A percentile compares a stretch with the other conserved stretches of the same genome.
phyloP scores from a whole-genome alignment of 768 basidiomycete genomes.

The Pholiota molesta region DNA sequence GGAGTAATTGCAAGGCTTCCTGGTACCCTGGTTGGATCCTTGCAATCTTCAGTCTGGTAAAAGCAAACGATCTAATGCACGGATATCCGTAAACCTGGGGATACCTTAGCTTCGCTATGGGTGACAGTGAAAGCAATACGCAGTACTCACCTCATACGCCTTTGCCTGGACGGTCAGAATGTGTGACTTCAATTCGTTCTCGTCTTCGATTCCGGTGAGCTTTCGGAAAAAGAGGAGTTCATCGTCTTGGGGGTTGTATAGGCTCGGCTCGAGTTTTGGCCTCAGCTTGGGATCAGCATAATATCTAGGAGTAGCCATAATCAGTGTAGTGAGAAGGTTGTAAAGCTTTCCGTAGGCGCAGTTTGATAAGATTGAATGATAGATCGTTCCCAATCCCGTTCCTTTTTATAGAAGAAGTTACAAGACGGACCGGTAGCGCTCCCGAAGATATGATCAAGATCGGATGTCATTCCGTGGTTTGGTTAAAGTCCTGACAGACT shows the following conservation, averaged over 20 bases:
- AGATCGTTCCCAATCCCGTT: too few species aligned
- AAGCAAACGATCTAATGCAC: constrained; percentile 39
- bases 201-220: constrained; percentile 37
- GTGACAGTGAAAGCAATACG: not conserved
- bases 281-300: constrained; percentile 5
- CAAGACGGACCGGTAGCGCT: too few species aligned
- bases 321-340: not conserved
- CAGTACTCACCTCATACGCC: constrained; percentile 27
- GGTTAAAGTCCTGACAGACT: too few species aligned
- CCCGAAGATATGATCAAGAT: too few species aligned
- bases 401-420: too few species aligned
- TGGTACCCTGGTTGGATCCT: constrained; percentile 32
- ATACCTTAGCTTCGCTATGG: too few species aligned
- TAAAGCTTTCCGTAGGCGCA: too few species aligned
- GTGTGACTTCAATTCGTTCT: constrained; percentile 37
- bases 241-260: constrained; percentile 28
- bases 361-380: too few species aligned
- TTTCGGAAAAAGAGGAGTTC: constrained; percentile 36
- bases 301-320: not conserved
- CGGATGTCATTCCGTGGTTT: too few species aligned
- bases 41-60: constrained; percentile 35
- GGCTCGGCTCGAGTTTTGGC: constrained; percentile 23
- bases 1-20: constrained; percentile 27
- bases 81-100: constrained; percentile 36
- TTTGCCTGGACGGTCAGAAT: constrained; percentile 37